Base-by-base conservation (phyloP, 139 green algal genomes). In the Tetratostichococcus sp. region DNA sequence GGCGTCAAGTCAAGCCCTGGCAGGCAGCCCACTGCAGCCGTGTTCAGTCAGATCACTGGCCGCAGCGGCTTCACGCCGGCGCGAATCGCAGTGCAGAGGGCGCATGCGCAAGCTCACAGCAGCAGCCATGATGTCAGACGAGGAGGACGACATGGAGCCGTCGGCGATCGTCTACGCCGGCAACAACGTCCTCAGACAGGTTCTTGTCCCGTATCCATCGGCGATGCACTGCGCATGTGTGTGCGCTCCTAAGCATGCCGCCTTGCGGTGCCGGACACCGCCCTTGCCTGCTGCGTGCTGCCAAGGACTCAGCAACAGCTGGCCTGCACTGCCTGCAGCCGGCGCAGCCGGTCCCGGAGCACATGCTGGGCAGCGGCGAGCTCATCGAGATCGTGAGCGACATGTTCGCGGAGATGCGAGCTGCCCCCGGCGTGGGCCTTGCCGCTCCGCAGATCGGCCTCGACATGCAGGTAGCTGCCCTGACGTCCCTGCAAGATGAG, bases 391-490 rank as follows among this genome's bases (percentile, higher is more conserved):
- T 79, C n/a, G 78, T 79, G 26, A 6, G 59, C 14, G 6, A 34
- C 2, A 82, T 82, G 78, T 39, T 79, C 3, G 43, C 75, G 14
- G 70, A 69, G 19, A 82, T 82, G 78, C 35, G 78, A 5, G 73
- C 67, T 3, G 78, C 78, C 4, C 78, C 78, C 0, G 78, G 78
- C 19, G 78, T 82, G n/a, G 78, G 78, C 58, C 42, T 82, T 26
- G 78, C 78, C 11, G 78, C 73, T 11, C 78, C 78, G 21, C 78
- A 82, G 59, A 82, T 82, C 17, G 78, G 78, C 35, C 30, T 79
- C 5, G 30, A 39, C 2, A 67, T 82, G 67, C 62, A 72, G 72
- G 72, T 75, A 23, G n/a, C n/a, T 23, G 22, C 43, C 8, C 8
- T 50, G 39, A 50, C n/a, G n/a, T n/a, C n/a, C n/a, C n/a, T n/a